Conservation (phyloP, 2,329 filamentous ascomycete species). For the Colletotrichum sp. region DNA sequence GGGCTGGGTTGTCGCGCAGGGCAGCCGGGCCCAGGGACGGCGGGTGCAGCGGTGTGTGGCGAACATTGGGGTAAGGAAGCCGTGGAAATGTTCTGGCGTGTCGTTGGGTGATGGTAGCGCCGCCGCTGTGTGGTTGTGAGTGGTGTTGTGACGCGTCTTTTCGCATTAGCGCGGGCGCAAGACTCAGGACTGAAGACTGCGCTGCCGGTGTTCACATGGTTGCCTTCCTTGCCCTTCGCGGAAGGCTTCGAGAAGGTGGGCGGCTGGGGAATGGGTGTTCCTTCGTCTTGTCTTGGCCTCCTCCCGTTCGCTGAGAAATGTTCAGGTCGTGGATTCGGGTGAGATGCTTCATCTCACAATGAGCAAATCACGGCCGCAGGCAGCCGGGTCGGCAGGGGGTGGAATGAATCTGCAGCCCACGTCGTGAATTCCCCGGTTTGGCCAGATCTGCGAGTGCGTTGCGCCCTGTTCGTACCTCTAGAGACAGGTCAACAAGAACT, state of each 20-base stretch:
- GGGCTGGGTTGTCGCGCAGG: neutral
- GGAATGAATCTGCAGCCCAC: neutral
- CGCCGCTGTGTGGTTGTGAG: neutral
- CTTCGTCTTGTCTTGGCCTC: neutral
- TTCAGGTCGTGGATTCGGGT: neutral
- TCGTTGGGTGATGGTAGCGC: neutral
- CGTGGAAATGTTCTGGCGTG: neutral
- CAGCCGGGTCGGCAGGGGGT: neutral
- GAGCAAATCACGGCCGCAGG: neutral
- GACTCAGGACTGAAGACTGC: conserved; percentile 9
- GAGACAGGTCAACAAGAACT: neutral
- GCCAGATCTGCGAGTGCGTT: neutral
- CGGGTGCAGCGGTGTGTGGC: neutral
- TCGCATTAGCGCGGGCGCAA: conserved; percentile 22
- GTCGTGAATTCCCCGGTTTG: neutral
- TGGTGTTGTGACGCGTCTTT: neutral
- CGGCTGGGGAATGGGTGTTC: neutral
- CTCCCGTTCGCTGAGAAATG: neutral
- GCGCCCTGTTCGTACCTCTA: neutral
- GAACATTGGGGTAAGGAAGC: neutral
- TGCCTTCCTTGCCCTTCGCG: neutral
- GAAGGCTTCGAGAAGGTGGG: neutral
- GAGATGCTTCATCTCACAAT: neutral
- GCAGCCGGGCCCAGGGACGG: neutral
- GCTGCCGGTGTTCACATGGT: neutral